Conservation (phyloP, 2,329 filamentous ascomycete species). For the Aspergillus fructus region DNA sequence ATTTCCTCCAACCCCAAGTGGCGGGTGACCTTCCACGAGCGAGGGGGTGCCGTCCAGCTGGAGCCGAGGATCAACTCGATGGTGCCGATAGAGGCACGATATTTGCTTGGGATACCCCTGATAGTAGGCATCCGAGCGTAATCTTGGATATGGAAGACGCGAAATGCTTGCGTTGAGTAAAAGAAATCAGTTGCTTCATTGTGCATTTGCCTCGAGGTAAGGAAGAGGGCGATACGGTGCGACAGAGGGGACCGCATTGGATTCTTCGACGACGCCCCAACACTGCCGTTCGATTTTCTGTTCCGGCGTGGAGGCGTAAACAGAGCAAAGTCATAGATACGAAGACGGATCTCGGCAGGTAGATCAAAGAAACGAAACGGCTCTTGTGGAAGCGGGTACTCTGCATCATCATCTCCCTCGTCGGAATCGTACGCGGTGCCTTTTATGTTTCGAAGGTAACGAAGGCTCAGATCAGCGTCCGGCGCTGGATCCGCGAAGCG, state of each 20-base stretch:
- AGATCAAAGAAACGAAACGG: constrained; percentile 55
- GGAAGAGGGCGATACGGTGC: constrained; percentile 41
- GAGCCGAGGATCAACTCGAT: constrained; percentile 59
- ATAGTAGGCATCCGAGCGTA: constrained; percentile 47
- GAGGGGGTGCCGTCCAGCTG: constrained; percentile 58
- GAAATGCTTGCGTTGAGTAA: constrained; percentile 54
- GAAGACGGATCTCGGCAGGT: constrained; percentile 54
- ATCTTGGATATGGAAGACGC: constrained; percentile 54
- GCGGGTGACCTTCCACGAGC: constrained; percentile 52
- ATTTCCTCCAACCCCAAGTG: constrained; percentile 52
- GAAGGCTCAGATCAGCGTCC: constrained; percentile 7
- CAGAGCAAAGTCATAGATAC: constrained; percentile 49
- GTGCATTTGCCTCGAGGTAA: constrained; percentile 46
- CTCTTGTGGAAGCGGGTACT: constrained; percentile 12
- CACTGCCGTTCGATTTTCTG: constrained; percentile 31
- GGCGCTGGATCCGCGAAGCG: constrained; percentile 23
- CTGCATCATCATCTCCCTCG: constrained; percentile 20
- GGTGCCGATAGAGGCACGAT: constrained; percentile 52
- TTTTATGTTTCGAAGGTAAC: constrained; percentile 11
- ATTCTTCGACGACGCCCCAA: constrained; percentile 38
- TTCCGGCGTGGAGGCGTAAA: constrained; percentile 29
- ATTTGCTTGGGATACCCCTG: constrained; percentile 50
- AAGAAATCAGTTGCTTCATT: constrained; percentile 53
- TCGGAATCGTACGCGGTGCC: constrained; percentile 18
- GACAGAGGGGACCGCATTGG: constrained; percentile 33